Evolutionary conservation across 495 filamentous ascomycete species (phyloP).

Genomic region (Penicillium arizonense): DNA sequence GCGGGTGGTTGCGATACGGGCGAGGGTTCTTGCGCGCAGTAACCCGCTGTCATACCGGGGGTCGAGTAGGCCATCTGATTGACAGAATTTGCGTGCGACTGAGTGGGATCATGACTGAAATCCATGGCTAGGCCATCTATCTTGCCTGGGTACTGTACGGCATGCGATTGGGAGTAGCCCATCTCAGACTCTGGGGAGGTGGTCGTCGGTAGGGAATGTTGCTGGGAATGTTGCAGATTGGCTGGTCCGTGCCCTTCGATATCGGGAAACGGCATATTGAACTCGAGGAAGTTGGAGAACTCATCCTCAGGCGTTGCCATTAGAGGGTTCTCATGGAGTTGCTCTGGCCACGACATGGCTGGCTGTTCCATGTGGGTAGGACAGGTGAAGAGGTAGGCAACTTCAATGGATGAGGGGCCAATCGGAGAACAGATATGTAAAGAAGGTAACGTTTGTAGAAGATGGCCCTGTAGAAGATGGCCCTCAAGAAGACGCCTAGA

Average conservation of each 20-base stretch:
- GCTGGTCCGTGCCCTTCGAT: conserved; percentile 43
- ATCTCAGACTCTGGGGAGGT: conserved; percentile 30
- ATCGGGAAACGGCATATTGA: conserved; percentile 49
- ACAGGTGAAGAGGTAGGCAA: background rate
- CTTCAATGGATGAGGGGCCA: background rate
- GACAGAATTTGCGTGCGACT: conserved; percentile 19
- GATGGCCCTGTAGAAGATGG: background rate
- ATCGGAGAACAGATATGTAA: background rate
- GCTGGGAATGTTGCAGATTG: conserved; percentile 33
- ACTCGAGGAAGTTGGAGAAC: conserved; percentile 54
- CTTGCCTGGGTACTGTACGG: conserved; percentile 13
- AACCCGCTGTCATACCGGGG: conserved; percentile 36
- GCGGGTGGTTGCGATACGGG: conserved; percentile 56
- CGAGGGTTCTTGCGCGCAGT: conserved; percentile 37
- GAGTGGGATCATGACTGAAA: conserved; percentile 23
- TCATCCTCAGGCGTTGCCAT: conserved; percentile 44
- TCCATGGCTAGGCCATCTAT: conserved; percentile 38
- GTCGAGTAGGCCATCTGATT: conserved; percentile 30
- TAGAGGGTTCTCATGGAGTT: conserved; percentile 31
- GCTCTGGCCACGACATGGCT: conserved; percentile 42
- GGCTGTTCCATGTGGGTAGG: conserved; percentile 37
- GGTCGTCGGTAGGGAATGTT: conserved; percentile 32
- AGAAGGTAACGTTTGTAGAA: background rate
- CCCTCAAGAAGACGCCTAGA: background rate
- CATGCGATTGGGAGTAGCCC: conserved; percentile 30